phyloP scores from a whole-genome alignment of 306 rosid species.

The Arachis stenosperma region DNA sequence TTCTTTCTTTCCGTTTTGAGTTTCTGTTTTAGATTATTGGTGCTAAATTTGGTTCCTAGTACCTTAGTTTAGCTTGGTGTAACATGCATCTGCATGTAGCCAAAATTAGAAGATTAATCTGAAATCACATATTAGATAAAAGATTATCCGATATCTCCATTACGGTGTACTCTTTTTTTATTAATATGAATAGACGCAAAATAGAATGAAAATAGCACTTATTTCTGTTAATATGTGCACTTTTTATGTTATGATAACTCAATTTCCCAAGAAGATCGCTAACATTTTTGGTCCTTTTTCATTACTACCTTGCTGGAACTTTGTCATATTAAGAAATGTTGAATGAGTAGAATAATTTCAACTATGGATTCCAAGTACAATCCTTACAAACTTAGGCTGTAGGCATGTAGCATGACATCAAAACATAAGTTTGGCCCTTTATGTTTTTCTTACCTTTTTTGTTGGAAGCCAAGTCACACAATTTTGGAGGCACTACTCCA shows the following conservation, averaged over 20 bases:
- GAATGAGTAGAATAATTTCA: background rate
- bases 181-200: background rate
- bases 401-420: background rate
- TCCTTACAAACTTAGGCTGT: background rate
- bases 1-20: background rate
- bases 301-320: no score
- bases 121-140: background rate
- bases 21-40: background rate
- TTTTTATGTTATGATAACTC: background rate
- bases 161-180: background rate
- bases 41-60: constrained; percentile 15
- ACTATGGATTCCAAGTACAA: background rate
- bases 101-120: background rate
- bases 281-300: background rate
- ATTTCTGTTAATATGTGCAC: no score
- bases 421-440: background rate
- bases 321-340: background rate
- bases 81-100: background rate
- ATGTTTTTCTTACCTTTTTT: background rate
- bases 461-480: background rate
- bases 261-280: background rate
- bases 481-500: background rate
- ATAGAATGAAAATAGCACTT: background rate
- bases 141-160: background rate
- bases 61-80: constrained; percentile 11